These are phyloP conservation scores for Blechomonas ayalai DNA, from an alignment of 208 protist species.

Conservation along the genomic window DNA sequence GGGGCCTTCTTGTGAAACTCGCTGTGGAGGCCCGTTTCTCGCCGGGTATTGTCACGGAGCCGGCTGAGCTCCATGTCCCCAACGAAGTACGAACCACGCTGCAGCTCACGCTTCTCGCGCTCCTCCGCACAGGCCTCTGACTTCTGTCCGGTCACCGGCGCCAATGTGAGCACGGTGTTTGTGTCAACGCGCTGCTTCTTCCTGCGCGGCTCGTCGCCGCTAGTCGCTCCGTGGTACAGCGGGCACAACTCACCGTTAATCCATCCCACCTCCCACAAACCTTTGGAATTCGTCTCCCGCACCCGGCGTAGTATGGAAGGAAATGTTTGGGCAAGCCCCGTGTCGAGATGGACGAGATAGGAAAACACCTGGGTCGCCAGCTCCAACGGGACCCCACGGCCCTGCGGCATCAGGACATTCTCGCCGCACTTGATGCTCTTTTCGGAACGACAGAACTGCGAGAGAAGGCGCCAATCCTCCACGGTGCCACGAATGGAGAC, in stretches of 20 bases:
- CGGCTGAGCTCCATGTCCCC: constrained; percentile 59
- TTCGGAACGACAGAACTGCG: constrained; percentile 67
- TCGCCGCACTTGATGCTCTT: constrained; percentile 74
- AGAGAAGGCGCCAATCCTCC: constrained; percentile 44
- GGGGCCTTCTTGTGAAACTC: constrained; percentile 72
- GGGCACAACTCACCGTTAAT: constrained; percentile 59
- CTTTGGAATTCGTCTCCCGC: constrained; percentile 52
- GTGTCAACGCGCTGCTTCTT: constrained; percentile 18
- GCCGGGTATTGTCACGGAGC: constrained; percentile 42
- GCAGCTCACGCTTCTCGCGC: constrained; percentile 39
- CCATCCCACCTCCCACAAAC: constrained; percentile 81
- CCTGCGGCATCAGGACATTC: constrained; percentile 40
- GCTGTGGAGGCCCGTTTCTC: constrained; percentile 44
- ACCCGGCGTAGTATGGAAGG: constrained; percentile 36
- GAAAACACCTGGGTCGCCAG: constrained; percentile 80
- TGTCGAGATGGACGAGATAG: constrained; percentile 68
- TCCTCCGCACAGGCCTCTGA: constrained; percentile 50
- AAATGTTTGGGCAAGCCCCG: constrained; percentile 38
- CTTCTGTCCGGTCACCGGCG: constrained; percentile 28
- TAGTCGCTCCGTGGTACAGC: neutral
- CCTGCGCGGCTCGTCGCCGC: constrained; percentile 13
- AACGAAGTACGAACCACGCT: constrained; percentile 78
- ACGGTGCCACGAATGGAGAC: constrained; percentile 47
- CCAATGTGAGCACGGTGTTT: constrained; percentile 29
- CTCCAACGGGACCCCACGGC: constrained; percentile 30